These are phyloP conservation scores for Leishmania lainsoni DNA, from an alignment of 208 protist genomes.

Conservation along the genomic window DNA sequence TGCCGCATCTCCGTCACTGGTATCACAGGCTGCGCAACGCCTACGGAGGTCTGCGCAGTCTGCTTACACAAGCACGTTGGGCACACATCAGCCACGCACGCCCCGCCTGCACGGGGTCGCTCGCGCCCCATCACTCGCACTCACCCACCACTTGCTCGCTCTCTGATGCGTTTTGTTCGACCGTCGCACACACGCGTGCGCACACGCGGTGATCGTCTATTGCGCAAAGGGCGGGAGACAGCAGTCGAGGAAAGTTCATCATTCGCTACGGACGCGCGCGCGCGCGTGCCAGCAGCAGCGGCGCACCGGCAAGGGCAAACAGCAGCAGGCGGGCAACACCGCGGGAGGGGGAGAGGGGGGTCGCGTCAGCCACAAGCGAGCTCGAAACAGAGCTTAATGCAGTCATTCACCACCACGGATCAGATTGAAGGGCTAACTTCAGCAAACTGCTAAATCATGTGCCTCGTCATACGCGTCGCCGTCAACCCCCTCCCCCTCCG, in stretches of 20 bases:
- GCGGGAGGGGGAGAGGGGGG: background rate
- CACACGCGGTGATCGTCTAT: background rate
- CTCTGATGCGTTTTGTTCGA: conserved; percentile 1
- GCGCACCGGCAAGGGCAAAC: background rate
- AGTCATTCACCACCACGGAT: background rate
- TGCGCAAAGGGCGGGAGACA: background rate
- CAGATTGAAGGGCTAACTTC: conserved; percentile 38
- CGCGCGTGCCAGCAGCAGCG: background rate
- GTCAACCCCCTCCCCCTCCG: background rate
- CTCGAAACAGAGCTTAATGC: background rate
- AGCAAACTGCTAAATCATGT: background rate
- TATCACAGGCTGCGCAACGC: conserved; percentile 29
- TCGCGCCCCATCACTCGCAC: background rate
- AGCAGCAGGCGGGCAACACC: background rate
- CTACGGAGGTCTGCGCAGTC: conserved; percentile 4
- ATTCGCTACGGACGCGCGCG: background rate
- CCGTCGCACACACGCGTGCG: background rate
- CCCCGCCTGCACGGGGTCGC: background rate
- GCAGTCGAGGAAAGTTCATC: background rate
- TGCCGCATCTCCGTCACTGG: conserved; percentile 22
- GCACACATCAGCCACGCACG: background rate
- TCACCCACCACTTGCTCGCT: background rate
- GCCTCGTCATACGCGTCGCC: conserved; percentile 30
- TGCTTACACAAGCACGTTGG: conserved; percentile 35
- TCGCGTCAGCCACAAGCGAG: background rate